A percentile compares a stretch with the other conserved stretches of the same genome.
phyloP scores from a whole-genome alignment of 306 rosid species.

The Pyrus betulifolia region DNA sequence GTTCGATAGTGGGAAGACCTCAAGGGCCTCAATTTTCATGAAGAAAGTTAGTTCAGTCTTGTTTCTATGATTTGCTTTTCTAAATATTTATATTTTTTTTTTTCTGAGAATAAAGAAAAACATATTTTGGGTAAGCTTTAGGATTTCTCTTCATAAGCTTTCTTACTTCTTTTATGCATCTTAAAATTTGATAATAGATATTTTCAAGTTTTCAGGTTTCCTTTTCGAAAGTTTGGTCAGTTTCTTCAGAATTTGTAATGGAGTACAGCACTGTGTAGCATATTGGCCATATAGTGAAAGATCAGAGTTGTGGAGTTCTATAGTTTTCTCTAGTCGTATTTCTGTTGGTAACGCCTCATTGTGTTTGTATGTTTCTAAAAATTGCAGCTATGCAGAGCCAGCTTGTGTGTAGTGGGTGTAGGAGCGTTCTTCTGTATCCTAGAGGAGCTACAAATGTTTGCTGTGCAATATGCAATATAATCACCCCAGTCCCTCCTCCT shows the following conservation, averaged over 20 bases:
- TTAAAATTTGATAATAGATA: not conserved
- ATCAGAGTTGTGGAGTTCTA: not conserved
- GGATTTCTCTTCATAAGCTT: not conserved
- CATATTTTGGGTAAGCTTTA: not conserved
- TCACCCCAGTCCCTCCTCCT: slow-evolving; percentile 83
- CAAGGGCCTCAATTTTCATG: not conserved
- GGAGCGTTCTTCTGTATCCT: slow-evolving; percentile 84
- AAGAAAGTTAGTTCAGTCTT: not conserved
- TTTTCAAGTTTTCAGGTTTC: not conserved
- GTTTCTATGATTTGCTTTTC: not conserved
- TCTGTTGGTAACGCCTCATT: not conserved
- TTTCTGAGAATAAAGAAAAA: not conserved
- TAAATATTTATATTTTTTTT: not conserved
- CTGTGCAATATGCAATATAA: slow-evolving; percentile 78
- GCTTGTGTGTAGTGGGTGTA: slow-evolving; percentile 87
- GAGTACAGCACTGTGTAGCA: not conserved
- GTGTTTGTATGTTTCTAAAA: slow-evolving; percentile 6
- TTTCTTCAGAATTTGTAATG: not conserved
- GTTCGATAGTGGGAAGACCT: not conserved
- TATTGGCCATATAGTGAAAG: not conserved
- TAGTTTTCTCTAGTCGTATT: not conserved
- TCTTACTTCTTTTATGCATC: not conserved
- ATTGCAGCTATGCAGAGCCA: slow-evolving; percentile 93
- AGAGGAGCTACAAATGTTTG: slow-evolving; percentile 95
- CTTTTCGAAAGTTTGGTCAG: not conserved